Evolutionary conservation across 306 rosid genomes (phyloP).

Genomic region (Dryas octopetala): DNA sequence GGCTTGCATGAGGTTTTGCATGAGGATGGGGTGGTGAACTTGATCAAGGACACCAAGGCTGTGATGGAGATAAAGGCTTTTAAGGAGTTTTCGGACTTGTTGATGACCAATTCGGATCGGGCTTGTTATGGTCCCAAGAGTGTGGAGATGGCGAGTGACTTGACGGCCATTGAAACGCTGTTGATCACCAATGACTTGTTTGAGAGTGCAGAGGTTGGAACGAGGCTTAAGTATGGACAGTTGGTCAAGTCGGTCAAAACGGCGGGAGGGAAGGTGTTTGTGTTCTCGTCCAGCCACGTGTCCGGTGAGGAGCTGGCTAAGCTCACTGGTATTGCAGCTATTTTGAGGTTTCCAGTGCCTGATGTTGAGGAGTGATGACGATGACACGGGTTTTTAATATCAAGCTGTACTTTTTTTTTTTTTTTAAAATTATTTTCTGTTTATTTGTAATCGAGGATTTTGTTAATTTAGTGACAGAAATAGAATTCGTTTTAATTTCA

Average conservation of each 20-base stretch:
- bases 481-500: no score
- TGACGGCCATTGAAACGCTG: background rate
- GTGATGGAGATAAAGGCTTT: conserved; percentile 16
- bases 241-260: background rate
- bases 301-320: background rate
- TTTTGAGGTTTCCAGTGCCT: conserved; percentile 8
- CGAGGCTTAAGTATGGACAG: background rate
- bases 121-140: background rate
- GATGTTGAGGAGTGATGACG: background rate
- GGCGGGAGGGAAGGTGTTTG: background rate
- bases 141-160: background rate
- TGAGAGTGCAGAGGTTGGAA: background rate
- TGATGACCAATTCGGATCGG: background rate
- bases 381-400: background rate
- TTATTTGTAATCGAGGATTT: background rate
- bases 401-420: background rate
- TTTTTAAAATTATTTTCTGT: background rate
- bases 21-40: background rate
- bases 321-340: background rate
- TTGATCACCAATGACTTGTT: background rate
- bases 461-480: background rate
- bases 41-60: conserved; percentile 7
- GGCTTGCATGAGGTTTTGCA: conserved; percentile 6
- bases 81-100: conserved; percentile 3
- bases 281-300: background rate